phyloP scores from a whole-genome alignment of 78 protist species.

The Mastigamoeba balamuthi region DNA sequence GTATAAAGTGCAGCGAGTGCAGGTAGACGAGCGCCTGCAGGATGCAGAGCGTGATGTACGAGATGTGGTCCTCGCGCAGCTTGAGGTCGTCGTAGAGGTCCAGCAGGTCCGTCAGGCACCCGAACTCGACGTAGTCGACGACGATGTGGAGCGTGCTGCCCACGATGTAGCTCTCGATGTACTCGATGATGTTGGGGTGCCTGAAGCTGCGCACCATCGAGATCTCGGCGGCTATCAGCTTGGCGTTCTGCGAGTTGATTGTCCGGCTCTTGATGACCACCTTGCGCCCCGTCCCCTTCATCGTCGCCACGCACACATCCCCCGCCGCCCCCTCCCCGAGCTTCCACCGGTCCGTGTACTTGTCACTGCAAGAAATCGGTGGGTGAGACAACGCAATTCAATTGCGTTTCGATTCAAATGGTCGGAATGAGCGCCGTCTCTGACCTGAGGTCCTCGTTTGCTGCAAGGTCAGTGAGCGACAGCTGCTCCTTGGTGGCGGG shows the following conservation, averaged over 20 bases:
- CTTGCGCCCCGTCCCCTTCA: constrained; percentile 10
- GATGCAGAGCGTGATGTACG: neutral
- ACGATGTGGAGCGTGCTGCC: constrained; percentile 57
- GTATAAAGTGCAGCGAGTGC: constrained; percentile 51
- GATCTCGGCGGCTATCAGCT: constrained; percentile 65
- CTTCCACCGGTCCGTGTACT: neutral
- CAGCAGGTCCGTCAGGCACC: constrained; percentile 69
- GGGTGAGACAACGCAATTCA: too few relatives aligned
- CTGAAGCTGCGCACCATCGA: constrained; percentile 57
- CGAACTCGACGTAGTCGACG: neutral
- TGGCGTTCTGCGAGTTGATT: constrained; percentile 56
- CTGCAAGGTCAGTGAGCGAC: too few relatives aligned
- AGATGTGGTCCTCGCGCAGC: constrained; percentile 52
- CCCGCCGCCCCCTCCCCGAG: constrained; percentile 36
- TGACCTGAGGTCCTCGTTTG: too few relatives aligned
- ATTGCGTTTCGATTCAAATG: too few relatives aligned
- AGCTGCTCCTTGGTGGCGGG: too few relatives aligned
- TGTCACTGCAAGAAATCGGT: too few relatives aligned
- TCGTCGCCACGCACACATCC: constrained; percentile 49
- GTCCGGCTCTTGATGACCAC: constrained; percentile 74
- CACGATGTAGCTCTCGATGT: constrained; percentile 49
- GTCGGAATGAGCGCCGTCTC: too few relatives aligned
- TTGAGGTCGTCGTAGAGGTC: constrained; percentile 32
- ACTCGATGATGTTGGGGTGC: constrained; percentile 73
- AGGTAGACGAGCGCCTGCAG: constrained; percentile 46